A percentile compares a stretch with the other conserved stretches of the same genome.
Evolutionary conservation across 1,284 basidiomycete genomes (phyloP).

Genomic region (Rugosomyces carneus): DNA sequence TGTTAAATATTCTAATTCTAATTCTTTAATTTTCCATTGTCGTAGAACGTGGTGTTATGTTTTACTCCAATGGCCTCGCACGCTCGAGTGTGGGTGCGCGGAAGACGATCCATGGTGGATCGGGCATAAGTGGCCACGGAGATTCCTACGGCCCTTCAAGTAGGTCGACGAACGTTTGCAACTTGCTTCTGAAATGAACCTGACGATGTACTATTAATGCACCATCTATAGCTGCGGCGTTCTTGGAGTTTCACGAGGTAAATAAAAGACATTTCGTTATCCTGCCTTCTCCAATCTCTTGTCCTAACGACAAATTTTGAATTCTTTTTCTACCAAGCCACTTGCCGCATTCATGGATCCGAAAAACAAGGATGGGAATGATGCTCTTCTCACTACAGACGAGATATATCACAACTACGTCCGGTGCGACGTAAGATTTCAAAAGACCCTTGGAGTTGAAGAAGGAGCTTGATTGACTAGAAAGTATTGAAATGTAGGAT

Average conservation of each 20-base stretch:
- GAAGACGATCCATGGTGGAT: constrained; percentile 72
- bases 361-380: constrained; percentile 38
- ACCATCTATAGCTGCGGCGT: constrained; percentile 50
- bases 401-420: constrained; percentile 60
- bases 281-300: not conserved
- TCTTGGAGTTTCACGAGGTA: constrained; percentile 71
- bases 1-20: not conserved
- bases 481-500: not conserved
- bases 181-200: constrained; percentile 1
- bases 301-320: not conserved
- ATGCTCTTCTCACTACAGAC: constrained; percentile 50
- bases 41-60: constrained; percentile 68
- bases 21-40: constrained; percentile 1
- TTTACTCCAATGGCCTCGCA: constrained; percentile 59
- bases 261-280: constrained; percentile 10
- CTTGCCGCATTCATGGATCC: constrained; percentile 45
- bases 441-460: constrained; percentile 8
- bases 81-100: constrained; percentile 42
- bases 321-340: constrained; percentile 30
- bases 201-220: not conserved
- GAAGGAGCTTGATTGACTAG: not conserved
- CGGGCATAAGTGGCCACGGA: constrained; percentile 47
- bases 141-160: constrained; percentile 57
- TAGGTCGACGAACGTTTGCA: constrained; percentile 25
- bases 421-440: constrained; percentile 36